Evolutionary conservation across 129 eudicot species (phyloP).

Genomic region (Flaveria linearis): DNA sequence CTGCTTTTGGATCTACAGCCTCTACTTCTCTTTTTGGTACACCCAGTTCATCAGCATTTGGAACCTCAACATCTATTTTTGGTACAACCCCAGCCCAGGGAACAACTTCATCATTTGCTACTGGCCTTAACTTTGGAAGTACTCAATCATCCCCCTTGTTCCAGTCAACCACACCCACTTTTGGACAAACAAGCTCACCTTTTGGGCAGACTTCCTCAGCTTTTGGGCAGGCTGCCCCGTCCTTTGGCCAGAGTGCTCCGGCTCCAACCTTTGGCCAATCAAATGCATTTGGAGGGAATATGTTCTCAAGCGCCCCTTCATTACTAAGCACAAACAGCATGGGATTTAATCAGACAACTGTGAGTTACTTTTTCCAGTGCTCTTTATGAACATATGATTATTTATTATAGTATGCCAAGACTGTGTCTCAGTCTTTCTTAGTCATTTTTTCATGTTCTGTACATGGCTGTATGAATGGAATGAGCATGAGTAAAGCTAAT

Average conservation of each 20-base stretch:
- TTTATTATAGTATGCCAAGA: not conserved
- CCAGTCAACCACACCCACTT: slow-evolving; percentile 77
- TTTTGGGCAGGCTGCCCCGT: slow-evolving; percentile 62
- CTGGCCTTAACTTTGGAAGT: slow-evolving; percentile 65
- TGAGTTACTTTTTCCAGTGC: slow-evolving; percentile 42
- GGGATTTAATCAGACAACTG: slow-evolving; percentile 78
- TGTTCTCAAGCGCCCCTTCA: slow-evolving; percentile 61
- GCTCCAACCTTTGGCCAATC: slow-evolving; percentile 67
- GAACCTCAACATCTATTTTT: slow-evolving; percentile 63
- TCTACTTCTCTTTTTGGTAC: slow-evolving; percentile 64
- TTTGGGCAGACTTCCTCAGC: slow-evolving; percentile 72
- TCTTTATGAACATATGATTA: not conserved
- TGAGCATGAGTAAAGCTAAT: not conserved
- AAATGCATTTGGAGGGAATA: slow-evolving; percentile 64
- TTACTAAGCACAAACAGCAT: slow-evolving; percentile 39
- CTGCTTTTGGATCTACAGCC: slow-evolving; percentile 56
- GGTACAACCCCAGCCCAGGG: slow-evolving; percentile 59
- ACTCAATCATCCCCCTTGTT: slow-evolving; percentile 82
- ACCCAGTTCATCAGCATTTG: slow-evolving; percentile 57
- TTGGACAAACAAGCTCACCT: slow-evolving; percentile 64
- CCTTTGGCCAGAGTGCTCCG: slow-evolving; percentile 62
- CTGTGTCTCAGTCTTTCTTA: not conserved
- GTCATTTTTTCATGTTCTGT: not conserved
- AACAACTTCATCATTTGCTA: slow-evolving; percentile 50
- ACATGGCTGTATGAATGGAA: not conserved